Percentiles rank a stretch among this genome's conserved stretches.
These are phyloP conservation scores for Blastocystis sp. DNA, from an alignment of 352 stramenopile species.

Conservation along the genomic window DNA sequence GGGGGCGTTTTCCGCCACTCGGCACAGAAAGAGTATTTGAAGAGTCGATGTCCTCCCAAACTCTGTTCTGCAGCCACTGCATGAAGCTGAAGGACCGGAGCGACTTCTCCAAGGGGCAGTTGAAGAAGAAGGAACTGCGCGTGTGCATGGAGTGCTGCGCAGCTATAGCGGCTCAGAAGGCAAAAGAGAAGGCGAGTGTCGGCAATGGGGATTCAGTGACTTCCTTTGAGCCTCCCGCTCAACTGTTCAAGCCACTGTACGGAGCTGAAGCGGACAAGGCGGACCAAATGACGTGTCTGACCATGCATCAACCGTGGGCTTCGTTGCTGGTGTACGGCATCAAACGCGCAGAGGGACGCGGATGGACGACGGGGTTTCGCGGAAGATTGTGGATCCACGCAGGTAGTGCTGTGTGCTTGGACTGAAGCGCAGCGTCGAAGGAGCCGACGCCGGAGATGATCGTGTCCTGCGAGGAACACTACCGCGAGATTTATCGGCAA, in stretches of 20 bases:
- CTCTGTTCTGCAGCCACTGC: not conserved
- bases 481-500: constrained; percentile 42
- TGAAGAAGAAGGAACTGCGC: not conserved
- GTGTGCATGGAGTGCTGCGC: not conserved
- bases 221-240: not conserved
- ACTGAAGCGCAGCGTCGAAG: constrained; percentile 21
- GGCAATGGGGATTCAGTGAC: too few species aligned
- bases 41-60: not conserved
- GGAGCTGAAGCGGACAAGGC: constrained; percentile 41
- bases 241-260: constrained; percentile 49
- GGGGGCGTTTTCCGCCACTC: not conserved
- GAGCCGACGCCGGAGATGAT: constrained; percentile 39
- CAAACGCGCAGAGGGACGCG: constrained; percentile 33
- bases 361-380: constrained; percentile 58
- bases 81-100: constrained; percentile 13
- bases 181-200: not conserved
- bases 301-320: constrained; percentile 67
- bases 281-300: constrained; percentile 56
- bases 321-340: constrained; percentile 60
- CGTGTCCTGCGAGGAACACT: constrained; percentile 33
- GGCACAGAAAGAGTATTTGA: not conserved
- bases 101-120: constrained; percentile 24
- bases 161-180: not conserved
- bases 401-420: not conserved
- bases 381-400: constrained; percentile 60